These are phyloP conservation scores for Sugiyamaella neomexicana DNA, from an alignment of 1,139 yeast genomes.

Conservation along the genomic window DNA sequence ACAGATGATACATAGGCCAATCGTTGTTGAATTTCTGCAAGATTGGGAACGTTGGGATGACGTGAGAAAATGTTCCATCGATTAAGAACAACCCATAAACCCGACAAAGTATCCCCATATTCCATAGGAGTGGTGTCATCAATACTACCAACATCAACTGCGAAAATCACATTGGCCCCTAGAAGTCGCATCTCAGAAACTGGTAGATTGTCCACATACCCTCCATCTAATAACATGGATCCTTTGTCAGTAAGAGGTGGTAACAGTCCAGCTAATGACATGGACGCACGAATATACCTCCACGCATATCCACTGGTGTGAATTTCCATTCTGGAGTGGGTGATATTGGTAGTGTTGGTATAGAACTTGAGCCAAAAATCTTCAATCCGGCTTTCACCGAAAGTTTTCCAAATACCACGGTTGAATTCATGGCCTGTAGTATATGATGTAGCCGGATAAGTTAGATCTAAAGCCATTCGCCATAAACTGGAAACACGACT, in stretches of 20 bases:
- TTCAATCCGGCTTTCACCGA: conserved; percentile 89
- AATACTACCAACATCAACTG: conserved; percentile 96
- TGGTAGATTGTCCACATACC: conserved; percentile 90
- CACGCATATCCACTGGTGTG: conserved; percentile 92
- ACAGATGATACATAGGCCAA: conserved; percentile 95
- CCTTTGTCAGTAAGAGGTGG: conserved; percentile 86
- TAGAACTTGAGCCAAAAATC: conserved; percentile 92
- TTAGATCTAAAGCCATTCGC: conserved; percentile 80
- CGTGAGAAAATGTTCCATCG: conserved; percentile 88
- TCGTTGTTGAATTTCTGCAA: conserved; percentile 93
- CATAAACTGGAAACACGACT: conserved; percentile 80
- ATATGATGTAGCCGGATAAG: conserved; percentile 91
- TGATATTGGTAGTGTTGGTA: conserved; percentile 93
- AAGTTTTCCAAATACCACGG: conserved; percentile 92
- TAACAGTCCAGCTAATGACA: conserved; percentile 91
- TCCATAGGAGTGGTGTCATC: conserved; percentile 90
- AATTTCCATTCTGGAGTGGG: conserved; percentile 92
- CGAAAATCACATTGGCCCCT: conserved; percentile 86
- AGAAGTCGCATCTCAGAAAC: conserved; percentile 81
- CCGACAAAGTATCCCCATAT: conserved; percentile 91
- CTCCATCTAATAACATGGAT: conserved; percentile 92
- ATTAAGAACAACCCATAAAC: conserved; percentile 86
- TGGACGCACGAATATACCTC: conserved; percentile 93
- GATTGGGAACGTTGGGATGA: conserved; percentile 86
- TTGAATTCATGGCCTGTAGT: conserved; percentile 97